Conservation (phyloP, 805 yeast genomes). For the Candida nitratophila region DNA sequence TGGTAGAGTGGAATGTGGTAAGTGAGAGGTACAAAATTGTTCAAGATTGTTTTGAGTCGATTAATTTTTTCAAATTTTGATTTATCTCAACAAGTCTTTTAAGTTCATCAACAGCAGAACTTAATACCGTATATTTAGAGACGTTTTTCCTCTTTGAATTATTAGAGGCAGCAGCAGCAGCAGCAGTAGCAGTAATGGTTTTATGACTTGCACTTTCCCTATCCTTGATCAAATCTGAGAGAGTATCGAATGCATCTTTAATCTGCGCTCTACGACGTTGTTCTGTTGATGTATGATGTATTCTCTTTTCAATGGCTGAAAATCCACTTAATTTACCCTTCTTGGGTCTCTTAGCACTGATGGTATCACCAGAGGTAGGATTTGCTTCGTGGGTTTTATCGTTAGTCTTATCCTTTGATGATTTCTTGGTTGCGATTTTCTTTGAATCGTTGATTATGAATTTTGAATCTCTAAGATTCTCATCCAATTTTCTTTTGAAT, state of each 20-base stretch:
- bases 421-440: no score
- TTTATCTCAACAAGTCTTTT: conserved; percentile 16
- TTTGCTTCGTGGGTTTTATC: no score
- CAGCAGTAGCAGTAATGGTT: no score
- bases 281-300: conserved; percentile 31
- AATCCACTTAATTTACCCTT: conserved; percentile 10
- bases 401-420: background rate
- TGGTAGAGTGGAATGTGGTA: no score
- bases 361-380: no score
- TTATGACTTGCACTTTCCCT: conserved; percentile 2
- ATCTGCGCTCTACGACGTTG: conserved; percentile 30
- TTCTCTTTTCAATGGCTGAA: conserved; percentile 26
- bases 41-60: background rate
- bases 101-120: conserved; percentile 20
- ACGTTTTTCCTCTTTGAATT: conserved; percentile 7
- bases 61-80: background rate
- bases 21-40: no score
- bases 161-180: no score
- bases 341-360: background rate
- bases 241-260: conserved; percentile 28
- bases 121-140: conserved; percentile 20
- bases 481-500: no score
- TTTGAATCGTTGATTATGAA: no score
- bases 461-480: no score
- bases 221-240: conserved; percentile 20